phyloP scores from a whole-genome alignment of 1,284 basidiomycete genomes.

The Thelephora terrestris region DNA sequence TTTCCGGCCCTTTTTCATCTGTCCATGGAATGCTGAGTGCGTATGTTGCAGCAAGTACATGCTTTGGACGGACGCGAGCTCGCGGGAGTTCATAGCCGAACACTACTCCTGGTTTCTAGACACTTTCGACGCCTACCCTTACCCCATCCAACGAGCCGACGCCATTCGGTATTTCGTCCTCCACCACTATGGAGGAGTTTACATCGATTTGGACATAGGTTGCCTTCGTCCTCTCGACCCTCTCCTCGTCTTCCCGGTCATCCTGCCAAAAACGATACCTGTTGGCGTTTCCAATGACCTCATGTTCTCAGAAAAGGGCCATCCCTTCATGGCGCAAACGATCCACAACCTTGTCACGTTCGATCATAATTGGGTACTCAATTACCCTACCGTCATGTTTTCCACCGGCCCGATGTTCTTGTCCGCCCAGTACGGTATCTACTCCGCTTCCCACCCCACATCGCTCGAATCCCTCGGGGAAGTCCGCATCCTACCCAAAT shows the following conservation, averaged over 20 bases:
- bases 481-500: slow-evolving; percentile 86
- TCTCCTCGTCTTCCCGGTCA: slow-evolving; percentile 80
- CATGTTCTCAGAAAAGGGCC: slow-evolving; percentile 81
- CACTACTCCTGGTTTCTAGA: slow-evolving; percentile 90
- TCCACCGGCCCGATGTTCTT: slow-evolving; percentile 95
- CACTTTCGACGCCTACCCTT: slow-evolving; percentile 89
- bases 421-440: slow-evolving; percentile 79
- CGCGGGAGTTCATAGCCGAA: slow-evolving; percentile 82
- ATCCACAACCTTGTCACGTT: slow-evolving; percentile 91
- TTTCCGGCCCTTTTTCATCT: slow-evolving; percentile 8
- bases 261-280: slow-evolving; percentile 92
- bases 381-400: slow-evolving; percentile 99
- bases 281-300: slow-evolving; percentile 97
- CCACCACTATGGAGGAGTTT: slow-evolving; percentile 91
- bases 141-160: slow-evolving; percentile 94
- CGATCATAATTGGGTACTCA: slow-evolving; percentile 87
- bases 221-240: slow-evolving; percentile 87
- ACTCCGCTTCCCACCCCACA: slow-evolving; percentile 61
- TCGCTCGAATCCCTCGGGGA: slow-evolving; percentile 47
- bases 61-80: slow-evolving; percentile 91
- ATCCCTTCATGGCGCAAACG: slow-evolving; percentile 88
- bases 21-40: slow-evolving; percentile 10
- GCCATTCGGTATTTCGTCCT: slow-evolving; percentile 97
- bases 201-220: slow-evolving; percentile 96
- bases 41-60: slow-evolving; percentile 70